Base-by-base conservation (phyloP, 805 yeast species). In the Metschnikowia borealis region DNA sequence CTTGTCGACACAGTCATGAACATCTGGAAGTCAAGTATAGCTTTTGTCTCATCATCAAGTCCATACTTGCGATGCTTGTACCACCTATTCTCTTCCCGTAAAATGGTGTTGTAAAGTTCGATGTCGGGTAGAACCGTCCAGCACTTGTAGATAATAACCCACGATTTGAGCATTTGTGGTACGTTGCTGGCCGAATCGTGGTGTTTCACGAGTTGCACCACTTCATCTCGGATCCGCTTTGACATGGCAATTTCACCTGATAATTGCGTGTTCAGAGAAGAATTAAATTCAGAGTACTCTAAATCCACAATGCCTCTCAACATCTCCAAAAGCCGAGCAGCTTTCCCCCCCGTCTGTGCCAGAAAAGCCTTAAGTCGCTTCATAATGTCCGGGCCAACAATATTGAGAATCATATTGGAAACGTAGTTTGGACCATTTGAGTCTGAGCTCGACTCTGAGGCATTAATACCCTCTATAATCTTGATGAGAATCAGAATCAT, bases 401-500 rank as follows among this genome's bases (percentile, higher is more conserved):
- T 42, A 43, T 51, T 54, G 46, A 56, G 51, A 17, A 56, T 51
- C 55, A 54, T 55, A 2, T 49, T 43, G 36, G 46, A 52, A 2
- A 48, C 48, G 46, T 34, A 55, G 33, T 52, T 52, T 3, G 50
- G 51, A 4, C 51, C 55, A 15, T 36, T 49, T 33, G 53, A 23
- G 14, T 39, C 44, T 8, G 46, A 38, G 21, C 53, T 42, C 29
- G 31, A 34, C 17, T 36, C 47, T 11, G 46, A 44, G n/a, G 54
- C 54, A 33, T 46, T 38, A n/a, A 50, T 56, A 8, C 49, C 51
- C 29, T 54, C 54, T 17, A 58, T 42, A 7, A 56, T 56, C 14
- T 52, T 52, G 36, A 48, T 36, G 20, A 58, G 42, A 11, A 58
- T 46, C 31, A 49, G 54, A 3, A 50, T 39, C 54, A 56, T 49